Conservation (phyloP, 495 filamentous ascomycete species). For the Letharia lupina region DNA sequence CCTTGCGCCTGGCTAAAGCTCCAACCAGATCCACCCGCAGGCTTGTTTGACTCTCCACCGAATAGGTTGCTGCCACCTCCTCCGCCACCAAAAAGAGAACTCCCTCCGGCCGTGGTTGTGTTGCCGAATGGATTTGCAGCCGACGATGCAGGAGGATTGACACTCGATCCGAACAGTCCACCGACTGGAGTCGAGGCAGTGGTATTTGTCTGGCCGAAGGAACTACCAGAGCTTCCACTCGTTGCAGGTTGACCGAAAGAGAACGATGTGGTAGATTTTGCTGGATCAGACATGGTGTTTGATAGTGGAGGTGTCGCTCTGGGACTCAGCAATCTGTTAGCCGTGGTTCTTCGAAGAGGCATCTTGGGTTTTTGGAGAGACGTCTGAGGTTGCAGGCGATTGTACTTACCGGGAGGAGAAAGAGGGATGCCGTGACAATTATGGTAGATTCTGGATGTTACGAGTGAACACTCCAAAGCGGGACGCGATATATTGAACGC, state of each 20-base stretch:
- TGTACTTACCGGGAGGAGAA: neutral
- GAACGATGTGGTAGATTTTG: slow-evolving; percentile 25
- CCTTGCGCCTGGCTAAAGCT: slow-evolving; percentile 17
- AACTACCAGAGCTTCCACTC: slow-evolving; percentile 28
- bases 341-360: neutral
- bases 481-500: too few species aligned
- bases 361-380: neutral
- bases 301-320: slow-evolving; percentile 2
- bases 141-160: slow-evolving; percentile 19
- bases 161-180: slow-evolving; percentile 36
- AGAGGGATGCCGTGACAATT: neutral
- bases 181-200: slow-evolving; percentile 16
- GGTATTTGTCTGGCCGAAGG: slow-evolving; percentile 23
- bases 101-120: slow-evolving; percentile 23
- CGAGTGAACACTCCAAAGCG: neutral
- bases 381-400: neutral
- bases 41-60: slow-evolving; percentile 16
- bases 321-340: slow-evolving; percentile 4
- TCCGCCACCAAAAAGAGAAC: slow-evolving; percentile 32
- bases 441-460: neutral
- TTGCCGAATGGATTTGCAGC: slow-evolving; percentile 11
- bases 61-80: slow-evolving; percentile 12
- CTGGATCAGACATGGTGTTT: slow-evolving; percentile 24
- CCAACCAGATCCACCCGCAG: slow-evolving; percentile 8
- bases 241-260: slow-evolving; percentile 33